phyloP scores from a whole-genome alignment of 2,329 filamentous ascomycete species.

The Botrytis galanthina region DNA sequence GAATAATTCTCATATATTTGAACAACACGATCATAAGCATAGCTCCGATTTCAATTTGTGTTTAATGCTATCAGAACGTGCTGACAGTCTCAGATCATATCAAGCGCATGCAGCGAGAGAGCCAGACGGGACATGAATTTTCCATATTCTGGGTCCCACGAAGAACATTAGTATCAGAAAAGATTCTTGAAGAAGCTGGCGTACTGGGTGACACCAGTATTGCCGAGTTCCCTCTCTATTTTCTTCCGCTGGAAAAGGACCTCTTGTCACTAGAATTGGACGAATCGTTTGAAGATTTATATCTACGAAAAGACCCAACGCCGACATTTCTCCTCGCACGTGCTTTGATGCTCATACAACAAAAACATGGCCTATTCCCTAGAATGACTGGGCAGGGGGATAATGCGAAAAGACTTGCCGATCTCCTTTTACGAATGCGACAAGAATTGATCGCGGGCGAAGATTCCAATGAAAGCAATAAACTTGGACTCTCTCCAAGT shows the following conservation, averaged over 20 bases:
- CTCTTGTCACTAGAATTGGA: conserved; percentile 87
- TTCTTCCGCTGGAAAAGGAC: conserved; percentile 89
- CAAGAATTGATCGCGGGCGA: conserved; percentile 83
- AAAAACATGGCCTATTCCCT: conserved; percentile 88
- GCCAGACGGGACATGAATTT: conserved; percentile 89
- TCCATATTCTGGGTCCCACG: conserved; percentile 95
- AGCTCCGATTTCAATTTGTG: conserved; percentile 38
- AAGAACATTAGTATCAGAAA: conserved; percentile 85
- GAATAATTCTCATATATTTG: conserved; percentile 27
- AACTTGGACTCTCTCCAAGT: conserved; percentile 76
- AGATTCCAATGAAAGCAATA: conserved; percentile 59
- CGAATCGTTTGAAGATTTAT: conserved; percentile 82
- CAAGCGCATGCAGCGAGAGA: conserved; percentile 82
- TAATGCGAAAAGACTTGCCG: conserved; percentile 83
- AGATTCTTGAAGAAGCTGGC: conserved; percentile 87
- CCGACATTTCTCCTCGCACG: conserved; percentile 85
- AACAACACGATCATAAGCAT: conserved; percentile 45
- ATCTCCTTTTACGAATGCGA: conserved; percentile 85
- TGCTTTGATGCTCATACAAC: conserved; percentile 91
- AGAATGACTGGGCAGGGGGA: conserved; percentile 95
- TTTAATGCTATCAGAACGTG: conserved; percentile 53
- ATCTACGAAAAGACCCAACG: conserved; percentile 85
- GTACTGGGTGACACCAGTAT: conserved; percentile 91
- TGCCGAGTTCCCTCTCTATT: conserved; percentile 80
- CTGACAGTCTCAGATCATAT: conserved; percentile 78